phyloP scores from a whole-genome alignment of 2,329 filamentous ascomycete genomes.

The Penicillium sp. region DNA sequence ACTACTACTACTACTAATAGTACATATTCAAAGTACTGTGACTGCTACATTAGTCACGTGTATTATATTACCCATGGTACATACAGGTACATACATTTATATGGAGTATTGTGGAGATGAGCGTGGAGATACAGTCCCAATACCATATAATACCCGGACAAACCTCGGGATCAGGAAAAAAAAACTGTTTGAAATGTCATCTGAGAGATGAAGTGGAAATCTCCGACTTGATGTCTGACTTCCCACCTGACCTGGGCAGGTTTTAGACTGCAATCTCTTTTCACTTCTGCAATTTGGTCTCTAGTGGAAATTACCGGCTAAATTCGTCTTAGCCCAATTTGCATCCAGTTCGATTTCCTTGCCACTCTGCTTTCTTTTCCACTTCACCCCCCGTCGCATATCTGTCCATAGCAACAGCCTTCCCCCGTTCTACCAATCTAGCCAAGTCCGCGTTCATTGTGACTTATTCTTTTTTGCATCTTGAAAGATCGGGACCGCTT shows the following conservation, averaged over 20 bases:
- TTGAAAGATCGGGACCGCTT: not conserved
- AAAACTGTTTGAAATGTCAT: slow-evolving; percentile 2
- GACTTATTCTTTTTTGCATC: not conserved
- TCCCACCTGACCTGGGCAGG: too few relatives aligned
- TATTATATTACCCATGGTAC: too few relatives aligned
- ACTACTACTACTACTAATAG: too few relatives aligned
- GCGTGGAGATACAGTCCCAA: slow-evolving; percentile 20
- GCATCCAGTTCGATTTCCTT: slow-evolving; percentile 5
- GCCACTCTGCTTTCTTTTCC: not conserved
- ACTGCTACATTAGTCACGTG: not conserved
- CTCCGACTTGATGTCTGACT: not conserved
- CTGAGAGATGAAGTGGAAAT: not conserved
- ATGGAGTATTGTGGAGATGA: slow-evolving; percentile 15
- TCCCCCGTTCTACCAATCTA: not conserved
- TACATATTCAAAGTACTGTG: not conserved
- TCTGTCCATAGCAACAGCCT: not conserved
- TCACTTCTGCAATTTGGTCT: not conserved
- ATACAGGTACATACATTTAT: not conserved
- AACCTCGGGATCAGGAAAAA: slow-evolving; percentile 17
- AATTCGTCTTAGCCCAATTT: not conserved
- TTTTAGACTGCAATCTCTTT: too few relatives aligned
- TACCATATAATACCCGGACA: slow-evolving; percentile 18
- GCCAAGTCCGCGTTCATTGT: not conserved
- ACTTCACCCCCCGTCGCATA: not conserved
- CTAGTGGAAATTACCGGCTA: not conserved